Conservation (phyloP, 202 grass and related monocot genomes). For the Dendrocalamus latiflorus region DNA sequence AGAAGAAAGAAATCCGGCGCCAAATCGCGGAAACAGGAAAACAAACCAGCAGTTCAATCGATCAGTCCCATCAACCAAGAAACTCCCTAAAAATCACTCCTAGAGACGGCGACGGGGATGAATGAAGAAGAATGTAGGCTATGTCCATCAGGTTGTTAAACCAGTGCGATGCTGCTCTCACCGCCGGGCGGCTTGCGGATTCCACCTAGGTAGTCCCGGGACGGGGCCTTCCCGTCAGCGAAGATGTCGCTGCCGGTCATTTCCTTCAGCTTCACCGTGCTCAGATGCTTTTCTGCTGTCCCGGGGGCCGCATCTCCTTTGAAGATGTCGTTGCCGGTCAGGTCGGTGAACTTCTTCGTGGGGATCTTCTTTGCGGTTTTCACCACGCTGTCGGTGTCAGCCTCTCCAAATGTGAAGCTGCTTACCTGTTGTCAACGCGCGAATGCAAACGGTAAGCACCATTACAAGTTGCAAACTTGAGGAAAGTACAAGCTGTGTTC, state of each 20-base stretch:
- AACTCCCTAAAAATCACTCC: conserved; percentile 42
- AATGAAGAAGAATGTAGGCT: conserved; percentile 25
- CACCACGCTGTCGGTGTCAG: conserved; percentile 52
- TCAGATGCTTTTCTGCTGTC: conserved; percentile 68
- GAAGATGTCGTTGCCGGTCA: conserved; percentile 86
- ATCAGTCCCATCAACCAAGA: conserved; percentile 34
- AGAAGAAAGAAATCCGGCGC: neutral
- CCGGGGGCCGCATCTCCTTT: conserved; percentile 42
- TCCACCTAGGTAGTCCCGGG: conserved; percentile 77
- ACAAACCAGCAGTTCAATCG: conserved; percentile 58
- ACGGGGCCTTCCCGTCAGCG: conserved; percentile 61
- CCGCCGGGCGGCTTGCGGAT: conserved; percentile 95
- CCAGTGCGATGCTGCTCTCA: conserved; percentile 95
- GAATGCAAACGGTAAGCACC: neutral
- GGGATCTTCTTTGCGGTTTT: conserved; percentile 92
- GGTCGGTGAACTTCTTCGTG: conserved; percentile 68
- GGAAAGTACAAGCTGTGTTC: neutral
- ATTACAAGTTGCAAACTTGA: no score
- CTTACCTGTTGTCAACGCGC: conserved; percentile 28
- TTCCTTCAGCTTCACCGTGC: conserved; percentile 80
- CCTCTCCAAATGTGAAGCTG: no score
- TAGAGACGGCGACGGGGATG: conserved; percentile 33
- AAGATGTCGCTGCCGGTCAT: conserved; percentile 96
- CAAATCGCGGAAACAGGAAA: conserved; percentile 28
- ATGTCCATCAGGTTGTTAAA: conserved; percentile 58